Percentiles rank a stretch among this genome's conserved stretches.
These are phyloP conservation scores for Alternaria infectoria DNA, from an alignment of 2,329 filamentous ascomycete species.

Conservation along the genomic window DNA sequence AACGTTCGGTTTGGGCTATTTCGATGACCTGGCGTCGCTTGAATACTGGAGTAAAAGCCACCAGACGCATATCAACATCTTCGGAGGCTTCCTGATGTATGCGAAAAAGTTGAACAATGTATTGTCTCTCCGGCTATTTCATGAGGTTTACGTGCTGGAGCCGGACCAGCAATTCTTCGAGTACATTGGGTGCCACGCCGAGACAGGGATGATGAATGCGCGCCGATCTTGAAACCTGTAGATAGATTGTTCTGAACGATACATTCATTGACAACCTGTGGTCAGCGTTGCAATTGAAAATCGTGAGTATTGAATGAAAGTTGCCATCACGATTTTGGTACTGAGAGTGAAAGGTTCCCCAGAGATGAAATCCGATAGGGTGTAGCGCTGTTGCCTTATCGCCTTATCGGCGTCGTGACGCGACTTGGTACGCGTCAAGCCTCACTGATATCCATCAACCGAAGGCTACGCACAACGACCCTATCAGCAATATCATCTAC, in stretches of 20 bases:
- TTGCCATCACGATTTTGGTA: neutral
- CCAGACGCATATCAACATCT: constrained; percentile 51
- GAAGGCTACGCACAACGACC: neutral
- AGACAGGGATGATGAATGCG: constrained; percentile 42
- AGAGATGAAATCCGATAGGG: neutral
- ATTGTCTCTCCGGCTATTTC: constrained; percentile 49
- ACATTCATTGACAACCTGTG: too few relatives aligned
- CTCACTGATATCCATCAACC: neutral
- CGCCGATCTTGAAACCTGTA: neutral
- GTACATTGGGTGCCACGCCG: constrained; percentile 51
- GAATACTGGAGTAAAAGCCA: constrained; percentile 52
- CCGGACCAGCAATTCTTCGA: constrained; percentile 52
- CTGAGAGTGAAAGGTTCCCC: neutral
- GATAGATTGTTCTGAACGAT: neutral
- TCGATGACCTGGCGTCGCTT: constrained; percentile 50
- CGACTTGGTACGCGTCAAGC: constrained; percentile 4
- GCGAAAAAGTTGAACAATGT: constrained; percentile 47
- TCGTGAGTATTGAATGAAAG: neutral
- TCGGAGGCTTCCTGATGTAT: constrained; percentile 51
- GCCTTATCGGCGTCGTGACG: constrained; percentile 25
- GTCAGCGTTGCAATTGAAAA: neutral
- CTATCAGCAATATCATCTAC: neutral
- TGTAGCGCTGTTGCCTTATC: constrained; percentile 22
- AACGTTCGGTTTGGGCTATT: constrained; percentile 53
- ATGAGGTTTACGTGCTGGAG: constrained; percentile 51